Base-by-base conservation (phyloP, 2,329 filamentous ascomycete genomes). In the Didymella glomerata region DNA sequence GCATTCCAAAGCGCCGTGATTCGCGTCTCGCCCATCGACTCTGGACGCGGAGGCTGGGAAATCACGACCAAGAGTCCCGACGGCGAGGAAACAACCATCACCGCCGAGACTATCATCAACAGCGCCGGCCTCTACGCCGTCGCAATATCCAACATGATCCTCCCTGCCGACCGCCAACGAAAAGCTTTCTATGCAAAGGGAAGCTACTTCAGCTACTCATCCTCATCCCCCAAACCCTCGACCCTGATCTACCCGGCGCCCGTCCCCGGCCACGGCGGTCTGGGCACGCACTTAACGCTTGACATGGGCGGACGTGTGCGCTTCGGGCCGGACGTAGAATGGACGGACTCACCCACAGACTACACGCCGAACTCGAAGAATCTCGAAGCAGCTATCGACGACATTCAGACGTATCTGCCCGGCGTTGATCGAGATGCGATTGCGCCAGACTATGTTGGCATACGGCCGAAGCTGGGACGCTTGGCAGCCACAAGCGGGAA, bases 261-360 rank as follows among this genome's bases (percentile, higher is more conserved):
- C 0, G 83, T 90, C 9, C 90, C 93, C 0, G 93, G 93, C 2
- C 86, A 89, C 22, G 93, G 87, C 50, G 94, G 95, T 0, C 81
- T 99, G 0, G 95, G 95, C 47, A 98, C 95, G 0, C 95, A 99
- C 77, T 82, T 99, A 18, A 99, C 95, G 1, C 85, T 98, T 57
- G 95, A 99, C 76, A 84, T 98, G 79, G 85, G 82, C 0, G 93
- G 94, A 0, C 86, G 91, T 0, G 84, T 98, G 42, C 89, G 92
- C 36, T 99, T 99, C 76, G 95, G 95, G 0, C 95, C 95, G 0
- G 95, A 99, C 73, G 90, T 97, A 14, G 92, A 98, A 76, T 98
- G 95, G 95, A 89, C 97, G 0, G 85, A 89, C 48, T 80, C 83
- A 1, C 87, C 92, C 0, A 78, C 79, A 9, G 87, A 97, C 69